phyloP scores from a whole-genome alignment of 1,284 basidiomycete genomes.

The Puccinia coronata region DNA sequence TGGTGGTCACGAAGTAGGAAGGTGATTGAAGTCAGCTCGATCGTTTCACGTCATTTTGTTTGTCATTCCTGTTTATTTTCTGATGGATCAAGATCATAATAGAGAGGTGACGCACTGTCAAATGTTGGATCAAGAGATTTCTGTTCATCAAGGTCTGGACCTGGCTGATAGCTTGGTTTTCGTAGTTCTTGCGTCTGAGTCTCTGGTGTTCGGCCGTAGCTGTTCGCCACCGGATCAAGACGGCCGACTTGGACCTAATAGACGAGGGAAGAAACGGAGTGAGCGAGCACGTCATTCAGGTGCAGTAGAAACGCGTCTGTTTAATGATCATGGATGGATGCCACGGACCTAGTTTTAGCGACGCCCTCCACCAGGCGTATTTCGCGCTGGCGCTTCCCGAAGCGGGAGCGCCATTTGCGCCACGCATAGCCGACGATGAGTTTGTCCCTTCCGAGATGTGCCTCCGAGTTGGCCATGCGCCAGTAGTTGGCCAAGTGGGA shows the following conservation, averaged over 20 bases:
- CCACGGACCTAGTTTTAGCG: constrained; percentile 33
- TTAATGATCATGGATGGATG: background rate
- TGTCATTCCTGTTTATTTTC: background rate
- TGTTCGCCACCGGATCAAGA: constrained; percentile 17
- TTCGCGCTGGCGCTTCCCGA: constrained; percentile 30
- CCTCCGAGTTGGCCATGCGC: background rate
- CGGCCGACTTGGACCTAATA: constrained; percentile 35
- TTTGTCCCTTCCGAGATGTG: background rate
- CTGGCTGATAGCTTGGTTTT: constrained; percentile 5
- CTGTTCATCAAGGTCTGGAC: background rate
- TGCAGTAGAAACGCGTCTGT: background rate
- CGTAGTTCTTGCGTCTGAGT: background rate
- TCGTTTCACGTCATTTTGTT: background rate
- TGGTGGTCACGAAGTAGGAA: background rate
- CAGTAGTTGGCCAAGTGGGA: background rate
- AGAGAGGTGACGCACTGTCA: background rate
- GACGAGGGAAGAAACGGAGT: background rate
- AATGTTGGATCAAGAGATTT: background rate
- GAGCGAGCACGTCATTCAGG: too few relatives aligned
- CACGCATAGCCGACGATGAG: constrained; percentile 14
- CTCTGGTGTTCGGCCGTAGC: constrained; percentile 27
- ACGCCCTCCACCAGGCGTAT: constrained; percentile 35
- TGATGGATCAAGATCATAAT: background rate
- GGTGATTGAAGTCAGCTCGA: background rate
- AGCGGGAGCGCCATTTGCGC: constrained; percentile 33